These are phyloP conservation scores for Paxillus ammoniavirescens DNA, from an alignment of 768 basidiomycete genomes.

Conservation along the genomic window DNA sequence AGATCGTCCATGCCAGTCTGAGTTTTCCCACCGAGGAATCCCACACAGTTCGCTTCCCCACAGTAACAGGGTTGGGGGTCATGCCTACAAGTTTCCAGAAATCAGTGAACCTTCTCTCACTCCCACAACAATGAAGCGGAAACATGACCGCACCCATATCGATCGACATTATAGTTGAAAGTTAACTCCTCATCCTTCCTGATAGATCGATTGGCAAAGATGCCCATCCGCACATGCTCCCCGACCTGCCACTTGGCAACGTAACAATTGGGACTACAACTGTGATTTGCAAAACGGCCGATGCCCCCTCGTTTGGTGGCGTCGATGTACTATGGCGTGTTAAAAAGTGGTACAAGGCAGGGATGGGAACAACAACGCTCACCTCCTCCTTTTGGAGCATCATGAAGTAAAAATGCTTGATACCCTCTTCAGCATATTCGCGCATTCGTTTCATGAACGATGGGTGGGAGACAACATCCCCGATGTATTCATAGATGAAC, in stretches of 20 bases:
- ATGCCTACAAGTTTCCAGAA: slow-evolving; percentile 51
- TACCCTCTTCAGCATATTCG: slow-evolving; percentile 89
- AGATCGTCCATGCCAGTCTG: slow-evolving; percentile 98
- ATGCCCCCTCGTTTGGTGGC: slow-evolving; percentile 97
- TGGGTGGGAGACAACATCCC: slow-evolving; percentile 86
- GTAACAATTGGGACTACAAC: slow-evolving; percentile 95
- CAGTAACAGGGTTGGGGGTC: slow-evolving; percentile 95
- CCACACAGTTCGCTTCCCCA: slow-evolving; percentile 93
- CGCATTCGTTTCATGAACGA: slow-evolving; percentile 94
- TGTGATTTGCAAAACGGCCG: slow-evolving; percentile 97
- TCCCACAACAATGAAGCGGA: background rate
- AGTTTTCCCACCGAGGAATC: slow-evolving; percentile 96
- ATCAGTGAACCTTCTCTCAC: background rate
- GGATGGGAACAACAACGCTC: slow-evolving; percentile 21
- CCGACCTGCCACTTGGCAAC: slow-evolving; percentile 98
- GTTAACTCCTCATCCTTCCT: slow-evolving; percentile 85
- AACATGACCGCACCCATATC: slow-evolving; percentile 76
- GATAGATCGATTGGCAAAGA: slow-evolving; percentile 87
- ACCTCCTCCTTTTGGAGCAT: slow-evolving; percentile 98
- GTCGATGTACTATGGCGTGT: slow-evolving; percentile 77
- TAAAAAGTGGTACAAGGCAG: background rate
- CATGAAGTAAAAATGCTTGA: slow-evolving; percentile 99
- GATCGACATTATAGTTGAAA: slow-evolving; percentile 99
- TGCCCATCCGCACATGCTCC: slow-evolving; percentile 90
- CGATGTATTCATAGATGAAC: slow-evolving; percentile 97